Conservation (phyloP, 1,284 basidiomycete genomes). For the Rhodotorula sp. region DNA sequence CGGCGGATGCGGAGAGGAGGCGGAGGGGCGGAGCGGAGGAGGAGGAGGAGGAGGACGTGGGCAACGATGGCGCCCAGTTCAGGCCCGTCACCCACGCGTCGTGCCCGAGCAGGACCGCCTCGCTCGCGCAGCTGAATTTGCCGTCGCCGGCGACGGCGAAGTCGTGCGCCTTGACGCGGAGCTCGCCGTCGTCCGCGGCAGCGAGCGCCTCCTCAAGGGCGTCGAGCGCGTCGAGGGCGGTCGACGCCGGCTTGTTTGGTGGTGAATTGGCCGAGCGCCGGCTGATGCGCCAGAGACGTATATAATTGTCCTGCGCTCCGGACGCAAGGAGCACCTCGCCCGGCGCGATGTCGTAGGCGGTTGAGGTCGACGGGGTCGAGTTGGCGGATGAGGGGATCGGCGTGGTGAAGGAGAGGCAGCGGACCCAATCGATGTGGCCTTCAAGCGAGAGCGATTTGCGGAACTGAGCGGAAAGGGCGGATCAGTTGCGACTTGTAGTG, state of each 20-base stretch:
- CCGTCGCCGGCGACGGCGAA: conserved; percentile 33
- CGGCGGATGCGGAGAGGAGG: conserved; percentile 82
- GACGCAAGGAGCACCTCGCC: conserved; percentile 70
- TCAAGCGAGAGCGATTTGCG: conserved; percentile 59
- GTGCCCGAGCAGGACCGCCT: conserved; percentile 87
- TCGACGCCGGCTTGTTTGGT: background rate
- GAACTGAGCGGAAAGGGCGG: conserved; percentile 44
- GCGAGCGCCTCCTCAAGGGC: conserved; percentile 55
- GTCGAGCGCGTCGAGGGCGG: conserved; percentile 13
- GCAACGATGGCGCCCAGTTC: conserved; percentile 65
- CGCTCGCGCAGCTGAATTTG: conserved; percentile 65
- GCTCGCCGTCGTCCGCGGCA: conserved; percentile 20
- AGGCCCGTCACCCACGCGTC: conserved; percentile 87
- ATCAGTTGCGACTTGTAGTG: background rate
- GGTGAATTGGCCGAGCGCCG: conserved; percentile 2
- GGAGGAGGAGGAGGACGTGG: conserved; percentile 70
- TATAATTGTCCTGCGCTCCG: conserved; percentile 87
- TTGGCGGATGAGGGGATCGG: conserved; percentile 39
- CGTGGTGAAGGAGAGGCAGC: conserved; percentile 68
- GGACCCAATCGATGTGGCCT: conserved; percentile 94
- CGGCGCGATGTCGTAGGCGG: conserved; percentile 48
- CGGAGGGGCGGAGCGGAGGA: conserved; percentile 73
- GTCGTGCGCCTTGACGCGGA: conserved; percentile 38
- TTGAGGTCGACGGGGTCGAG: conserved; percentile 49
- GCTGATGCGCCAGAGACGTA: conserved; percentile 77